phyloP scores from a whole-genome alignment of 177 flowering plant genomes.

The Tripterygium wilfordii region DNA sequence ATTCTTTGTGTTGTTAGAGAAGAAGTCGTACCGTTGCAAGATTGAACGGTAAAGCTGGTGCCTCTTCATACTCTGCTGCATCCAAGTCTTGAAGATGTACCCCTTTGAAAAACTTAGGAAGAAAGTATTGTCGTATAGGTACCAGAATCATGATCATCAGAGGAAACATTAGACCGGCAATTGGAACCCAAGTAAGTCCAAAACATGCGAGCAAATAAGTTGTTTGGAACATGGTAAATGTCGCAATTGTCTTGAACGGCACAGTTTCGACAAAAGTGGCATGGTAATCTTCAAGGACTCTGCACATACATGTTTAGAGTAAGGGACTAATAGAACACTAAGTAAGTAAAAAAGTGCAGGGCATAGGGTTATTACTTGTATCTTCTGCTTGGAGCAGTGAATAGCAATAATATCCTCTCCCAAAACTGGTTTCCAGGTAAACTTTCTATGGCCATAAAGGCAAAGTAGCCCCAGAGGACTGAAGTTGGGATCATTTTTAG shows the following conservation, averaged over 20 bases:
- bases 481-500: constrained; percentile 96
- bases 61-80: constrained; percentile 95
- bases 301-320: constrained; percentile 20
- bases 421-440: constrained; percentile 98
- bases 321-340: background rate
- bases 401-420: constrained; percentile 87
- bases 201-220: constrained; percentile 75
- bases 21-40: constrained; percentile 43
- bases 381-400: constrained; percentile 97
- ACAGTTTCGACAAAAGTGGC: constrained; percentile 97
- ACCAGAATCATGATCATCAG: constrained; percentile 95
- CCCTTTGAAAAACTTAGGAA: constrained; percentile 95
- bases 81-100: constrained; percentile 93
- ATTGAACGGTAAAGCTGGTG: constrained; percentile 82
- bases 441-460: constrained; percentile 99
- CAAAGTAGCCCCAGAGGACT: constrained; percentile 99
- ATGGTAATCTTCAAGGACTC: constrained; percentile 93
- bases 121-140: constrained; percentile 84
- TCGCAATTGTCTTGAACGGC: constrained; percentile 87
- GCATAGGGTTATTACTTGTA: constrained; percentile 52
- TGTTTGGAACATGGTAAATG: constrained; percentile 86
- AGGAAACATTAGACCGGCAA: constrained; percentile 94
- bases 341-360: background rate
- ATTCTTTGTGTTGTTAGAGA: background rate
- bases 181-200: constrained; percentile 94